Conservation (phyloP, 2,329 filamentous ascomycete species). For the Thielaviopsis euricoi region DNA sequence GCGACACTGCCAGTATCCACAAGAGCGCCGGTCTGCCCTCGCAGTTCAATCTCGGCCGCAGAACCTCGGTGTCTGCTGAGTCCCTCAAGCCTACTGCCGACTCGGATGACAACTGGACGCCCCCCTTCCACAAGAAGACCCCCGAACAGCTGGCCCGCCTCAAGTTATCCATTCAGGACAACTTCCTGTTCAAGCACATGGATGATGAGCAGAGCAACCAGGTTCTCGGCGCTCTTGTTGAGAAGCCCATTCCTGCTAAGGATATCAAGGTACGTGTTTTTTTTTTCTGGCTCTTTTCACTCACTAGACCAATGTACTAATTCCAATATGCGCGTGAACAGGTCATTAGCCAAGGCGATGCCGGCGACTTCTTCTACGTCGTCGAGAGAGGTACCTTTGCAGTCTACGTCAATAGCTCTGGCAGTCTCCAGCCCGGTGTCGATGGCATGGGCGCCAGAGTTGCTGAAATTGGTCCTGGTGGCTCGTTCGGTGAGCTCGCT, state of each 20-base stretch:
- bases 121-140: conserved; percentile 71
- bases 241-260: conserved; percentile 90
- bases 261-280: conserved; percentile 44
- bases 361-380: conserved; percentile 95
- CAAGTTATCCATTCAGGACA: conserved; percentile 64
- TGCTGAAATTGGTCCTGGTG: conserved; percentile 65
- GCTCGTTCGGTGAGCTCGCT: conserved; percentile 90
- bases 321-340: conserved; percentile 22
- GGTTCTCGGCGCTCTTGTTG: conserved; percentile 77
- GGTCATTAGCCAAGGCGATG: conserved; percentile 89
- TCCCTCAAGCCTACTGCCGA: conserved; percentile 80
- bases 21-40: conserved; percentile 61
- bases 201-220: conserved; percentile 84
- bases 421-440: conserved; percentile 60
- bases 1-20: conserved; percentile 28
- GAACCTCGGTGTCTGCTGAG: conserved; percentile 92
- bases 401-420: conserved; percentile 69
- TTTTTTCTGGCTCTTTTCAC: neutral
- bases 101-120: conserved; percentile 75
- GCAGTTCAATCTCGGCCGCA: conserved; percentile 85
- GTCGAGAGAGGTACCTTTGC: conserved; percentile 85
- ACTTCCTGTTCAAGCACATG: conserved; percentile 87
- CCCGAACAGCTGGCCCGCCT: conserved; percentile 65
- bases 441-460: conserved; percentile 76
- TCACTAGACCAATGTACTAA: neutral